Conservation (phyloP, 805 yeast genomes). For the Metahyphopichia silvanorum region DNA sequence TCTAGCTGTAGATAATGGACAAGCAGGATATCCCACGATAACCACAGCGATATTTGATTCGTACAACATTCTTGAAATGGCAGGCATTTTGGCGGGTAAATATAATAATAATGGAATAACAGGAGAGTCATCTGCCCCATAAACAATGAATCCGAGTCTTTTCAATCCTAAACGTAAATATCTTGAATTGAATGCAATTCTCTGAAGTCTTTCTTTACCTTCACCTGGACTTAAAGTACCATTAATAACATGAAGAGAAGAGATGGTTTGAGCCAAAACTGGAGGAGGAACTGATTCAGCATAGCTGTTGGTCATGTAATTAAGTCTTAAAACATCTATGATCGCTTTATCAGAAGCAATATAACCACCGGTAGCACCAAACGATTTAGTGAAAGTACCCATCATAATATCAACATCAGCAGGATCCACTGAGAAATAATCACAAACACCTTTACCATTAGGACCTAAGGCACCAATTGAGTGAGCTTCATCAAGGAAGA, state of each 20-base stretch:
- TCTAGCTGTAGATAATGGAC: constrained; percentile 85
- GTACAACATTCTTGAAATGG: constrained; percentile 78
- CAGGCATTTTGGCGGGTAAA: constrained; percentile 93
- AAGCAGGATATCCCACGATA: constrained; percentile 96
- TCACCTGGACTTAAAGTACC: constrained; percentile 90
- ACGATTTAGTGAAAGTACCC: constrained; percentile 98
- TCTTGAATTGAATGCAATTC: constrained; percentile 95
- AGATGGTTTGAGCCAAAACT: constrained; percentile 80
- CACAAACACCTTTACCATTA: constrained; percentile 91
- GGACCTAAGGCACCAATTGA: constrained; percentile 99
- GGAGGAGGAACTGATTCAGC: constrained; percentile 91
- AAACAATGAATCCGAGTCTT: constrained; percentile 88
- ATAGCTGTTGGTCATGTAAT: constrained; percentile 68
- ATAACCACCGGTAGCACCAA: constrained; percentile 99
- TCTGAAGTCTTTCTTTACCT: constrained; percentile 83
- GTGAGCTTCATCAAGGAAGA: constrained; percentile 97
- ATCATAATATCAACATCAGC: constrained; percentile 76
- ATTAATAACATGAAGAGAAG: constrained; percentile 73
- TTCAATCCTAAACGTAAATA: constrained; percentile 88
- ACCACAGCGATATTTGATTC: constrained; percentile 87
- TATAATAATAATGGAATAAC: constrained; percentile 86
- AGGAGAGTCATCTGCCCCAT: constrained; percentile 96
- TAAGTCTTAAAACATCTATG: constrained; percentile 71
- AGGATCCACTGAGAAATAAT: constrained; percentile 81
- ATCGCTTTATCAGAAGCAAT: constrained; percentile 71